phyloP scores from a whole-genome alignment of 495 filamentous ascomycete genomes.

The Echria macrotheca region DNA sequence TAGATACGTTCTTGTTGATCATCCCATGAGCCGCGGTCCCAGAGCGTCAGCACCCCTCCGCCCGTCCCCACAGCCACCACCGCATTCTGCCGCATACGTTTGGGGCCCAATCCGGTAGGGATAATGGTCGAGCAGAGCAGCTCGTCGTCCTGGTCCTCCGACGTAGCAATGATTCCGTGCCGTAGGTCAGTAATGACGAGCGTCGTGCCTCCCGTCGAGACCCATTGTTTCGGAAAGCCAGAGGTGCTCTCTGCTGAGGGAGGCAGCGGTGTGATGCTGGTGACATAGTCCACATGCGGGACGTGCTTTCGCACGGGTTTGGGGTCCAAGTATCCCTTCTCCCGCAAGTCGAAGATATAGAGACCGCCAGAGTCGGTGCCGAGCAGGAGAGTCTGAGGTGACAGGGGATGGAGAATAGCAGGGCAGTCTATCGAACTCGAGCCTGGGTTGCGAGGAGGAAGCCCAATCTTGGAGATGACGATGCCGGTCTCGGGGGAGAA shows the following conservation, averaged over 20 bases:
- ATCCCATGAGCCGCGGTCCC: conserved; percentile 91
- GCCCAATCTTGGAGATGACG: conserved; percentile 71
- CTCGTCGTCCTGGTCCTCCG: conserved; percentile 93
- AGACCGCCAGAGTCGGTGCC: conserved; percentile 85
- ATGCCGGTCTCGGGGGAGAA: conserved; percentile 73
- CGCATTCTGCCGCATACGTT: conserved; percentile 58
- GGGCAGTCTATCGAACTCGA: conserved; percentile 55
- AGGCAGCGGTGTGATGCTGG: conserved; percentile 79
- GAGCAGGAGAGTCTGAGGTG: conserved; percentile 81
- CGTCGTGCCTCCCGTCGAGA: conserved; percentile 85
- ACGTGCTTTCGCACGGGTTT: conserved; percentile 72
- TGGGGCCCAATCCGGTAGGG: conserved; percentile 53
- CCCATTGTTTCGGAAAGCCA: conserved; percentile 86
- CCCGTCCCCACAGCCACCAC: conserved; percentile 77
- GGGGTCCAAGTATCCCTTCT: conserved; percentile 51
- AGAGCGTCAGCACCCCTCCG: conserved; percentile 77
- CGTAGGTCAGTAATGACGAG: conserved; percentile 84
- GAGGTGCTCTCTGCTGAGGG: conserved; percentile 70
- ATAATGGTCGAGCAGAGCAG: conserved; percentile 74
- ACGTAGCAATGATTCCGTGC: conserved; percentile 71
- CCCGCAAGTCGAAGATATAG: conserved; percentile 85
- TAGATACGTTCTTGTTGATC: conserved; percentile 86
- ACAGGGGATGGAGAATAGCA: conserved; percentile 71
- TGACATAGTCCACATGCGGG: conserved; percentile 89
- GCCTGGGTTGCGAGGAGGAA: conserved; percentile 42